Base-by-base conservation (phyloP, 1,139 yeast species). In the Tardiomyces blankii region DNA sequence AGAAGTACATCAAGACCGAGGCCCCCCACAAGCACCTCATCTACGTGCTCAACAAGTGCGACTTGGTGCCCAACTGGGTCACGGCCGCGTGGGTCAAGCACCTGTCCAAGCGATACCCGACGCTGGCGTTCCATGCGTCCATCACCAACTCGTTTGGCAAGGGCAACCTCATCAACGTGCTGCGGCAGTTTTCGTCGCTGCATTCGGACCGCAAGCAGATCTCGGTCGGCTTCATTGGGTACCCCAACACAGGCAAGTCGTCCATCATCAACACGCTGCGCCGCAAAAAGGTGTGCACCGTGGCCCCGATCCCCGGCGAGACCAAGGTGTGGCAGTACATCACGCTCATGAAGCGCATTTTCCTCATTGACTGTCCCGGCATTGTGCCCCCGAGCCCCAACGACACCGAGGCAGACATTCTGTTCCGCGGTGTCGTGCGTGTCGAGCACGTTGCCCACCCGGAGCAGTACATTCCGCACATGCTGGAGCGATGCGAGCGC, bases 31-130 rank as follows among this genome's bases (percentile, higher is more conserved):
- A 91, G 68, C 98, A 91, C 72, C 75, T 91, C 70, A 83, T 91
- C 53, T 89, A 83, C 63, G 96, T 91, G 46, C 72, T 91, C 66
- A 91, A 91, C 76, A 91, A 91, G 76, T 88, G 96, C 76, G 98
- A 91, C 72, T 78, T 91, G 60, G 96, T 93, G 46, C 98, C 98
- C 52, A 91, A 96, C 48, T 91, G 97, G 96, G 96, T 88, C 60
- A 96, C 98, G 62, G 97, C 97, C 64, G 96, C 97, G 43, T 91
- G 98, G 98, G 96, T 91, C 45, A 91, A 91, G 64, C 91, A 84
- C 64, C 73, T 91, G 55, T 88, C 96, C 2, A 88, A 86, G 61
- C 85, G 80, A 50, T 87, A 79, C 62, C 98, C 98, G 43, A 91
- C 98, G 2, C 73, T 91, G 59, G 98, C 98, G 51, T 91, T 91